Conservation (phyloP, 164 flowering plant species). For the Brasenia schreberi region DNA sequence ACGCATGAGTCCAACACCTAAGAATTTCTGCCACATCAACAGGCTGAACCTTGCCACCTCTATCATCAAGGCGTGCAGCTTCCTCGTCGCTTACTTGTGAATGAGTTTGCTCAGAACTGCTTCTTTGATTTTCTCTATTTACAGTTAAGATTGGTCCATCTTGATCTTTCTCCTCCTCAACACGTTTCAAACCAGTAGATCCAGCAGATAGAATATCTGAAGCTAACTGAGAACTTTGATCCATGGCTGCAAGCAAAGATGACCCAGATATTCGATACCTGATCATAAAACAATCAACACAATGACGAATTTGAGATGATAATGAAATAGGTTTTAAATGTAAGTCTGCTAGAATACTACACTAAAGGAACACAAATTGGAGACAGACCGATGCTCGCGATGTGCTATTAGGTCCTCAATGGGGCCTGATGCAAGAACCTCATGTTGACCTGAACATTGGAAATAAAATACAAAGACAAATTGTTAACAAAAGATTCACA, state of each 20-base stretch:
- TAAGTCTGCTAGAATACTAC: not conserved
- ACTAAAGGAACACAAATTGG: not conserved
- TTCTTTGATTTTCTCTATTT: constrained; percentile 27
- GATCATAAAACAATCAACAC: constrained; percentile 5
- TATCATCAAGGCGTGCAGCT: constrained; percentile 52
- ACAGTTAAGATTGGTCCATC: constrained; percentile 29
- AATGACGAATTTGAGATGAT: constrained; percentile 2
- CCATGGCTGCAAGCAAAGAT: constrained; percentile 95
- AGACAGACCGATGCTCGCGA: constrained; percentile 84
- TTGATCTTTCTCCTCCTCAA: constrained; percentile 42
- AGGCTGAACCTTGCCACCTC: constrained; percentile 70
- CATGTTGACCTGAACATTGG: constrained; percentile 74
- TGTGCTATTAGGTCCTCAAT: constrained; percentile 98
- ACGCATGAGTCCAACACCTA: constrained; percentile 98
- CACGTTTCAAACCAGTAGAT: constrained; percentile 26
- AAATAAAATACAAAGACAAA: not conserved
- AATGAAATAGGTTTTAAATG: not conserved
- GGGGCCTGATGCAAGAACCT: constrained; percentile 98
- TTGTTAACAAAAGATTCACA: not conserved
- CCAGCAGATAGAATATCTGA: constrained; percentile 32
- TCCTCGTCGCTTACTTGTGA: constrained; percentile 38
- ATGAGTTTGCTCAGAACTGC: constrained; percentile 25
- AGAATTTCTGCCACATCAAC: constrained; percentile 92
- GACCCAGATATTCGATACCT: constrained; percentile 99
- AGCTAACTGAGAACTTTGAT: constrained; percentile 81